Base-by-base conservation (phyloP, 1,139 yeast species). In the Trichomonascaceae sp. region DNA sequence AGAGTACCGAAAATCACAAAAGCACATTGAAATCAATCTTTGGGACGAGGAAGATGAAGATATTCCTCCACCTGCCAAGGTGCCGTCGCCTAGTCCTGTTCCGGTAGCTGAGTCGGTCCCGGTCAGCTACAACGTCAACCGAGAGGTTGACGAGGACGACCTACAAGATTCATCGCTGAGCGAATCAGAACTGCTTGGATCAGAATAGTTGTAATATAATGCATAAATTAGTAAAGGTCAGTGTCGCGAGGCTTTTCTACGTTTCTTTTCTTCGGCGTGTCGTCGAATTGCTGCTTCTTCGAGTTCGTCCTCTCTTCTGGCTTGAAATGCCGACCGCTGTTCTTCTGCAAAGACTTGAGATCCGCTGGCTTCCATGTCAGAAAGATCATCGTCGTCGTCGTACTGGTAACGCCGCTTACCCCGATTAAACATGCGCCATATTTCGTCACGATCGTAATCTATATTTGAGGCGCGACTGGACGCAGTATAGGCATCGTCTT, bases 301-400 rank as follows among this genome's bases (percentile, higher is more conserved):
- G 34, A 62, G 57, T 36, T 64, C 62, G 46, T 81, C 93, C 49
- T 81, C 94, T 30, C 64, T 43, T 44, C 68, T 67, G 0, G 85
- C 93, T 38, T 59, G 59, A 34, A 56, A 62, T 33, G 74, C 64
- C 4, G 94, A 77, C 29, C 70, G 55, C 43, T 61, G 68, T 54
- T 87, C 97, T 50, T 87, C 97, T 35, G 71, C 81, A 29, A 84
- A 60, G 27, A 87, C 73, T 45, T 87, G 95, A 18, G 76, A 76
- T 15, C 95, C 96, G 1, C 92, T 78, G 5, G 95, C 95, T 51
- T 87, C 96, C 96, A 87, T 87, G 49, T 81, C 93, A 39, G 76
- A 82, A 25, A 68, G 67, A 34, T 75, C 74, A 37, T 74, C 76
- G 33, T 69, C 65, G 31, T 69, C 74, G 40, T 65, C 65, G 28